Conservation (phyloP, 164 flowering plant species). For the Kalanchoe fedtschenkoi region DNA sequence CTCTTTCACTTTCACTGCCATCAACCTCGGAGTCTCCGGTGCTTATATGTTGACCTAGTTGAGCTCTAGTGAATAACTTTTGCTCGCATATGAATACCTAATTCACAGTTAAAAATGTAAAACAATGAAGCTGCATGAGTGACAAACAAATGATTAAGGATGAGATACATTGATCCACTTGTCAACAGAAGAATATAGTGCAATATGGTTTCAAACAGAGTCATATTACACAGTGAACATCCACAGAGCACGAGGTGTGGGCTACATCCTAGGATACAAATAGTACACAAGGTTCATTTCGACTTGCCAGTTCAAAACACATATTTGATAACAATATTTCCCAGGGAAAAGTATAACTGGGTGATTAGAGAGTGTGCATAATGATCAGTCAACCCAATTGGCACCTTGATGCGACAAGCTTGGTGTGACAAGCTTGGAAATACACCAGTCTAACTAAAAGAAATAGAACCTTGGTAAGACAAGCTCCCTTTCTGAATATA, state of each 20-base stretch:
- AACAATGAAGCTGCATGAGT: neutral
- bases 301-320: too few species aligned
- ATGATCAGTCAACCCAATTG: neutral
- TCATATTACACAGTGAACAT: neutral
- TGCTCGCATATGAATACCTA: conserved; percentile 97
- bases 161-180: neutral
- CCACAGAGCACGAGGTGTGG: neutral
- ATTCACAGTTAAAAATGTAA: neutral
- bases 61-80: conserved; percentile 73
- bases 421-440: too few species aligned
- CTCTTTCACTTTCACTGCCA: conserved; percentile 89
- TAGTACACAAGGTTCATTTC: too few species aligned
- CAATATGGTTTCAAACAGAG: neutral
- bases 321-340: too few species aligned
- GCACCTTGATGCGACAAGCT: too few species aligned
- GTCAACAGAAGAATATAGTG: neutral
- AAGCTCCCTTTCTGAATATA: neutral
- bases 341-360: too few species aligned
- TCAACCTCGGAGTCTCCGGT: conserved; percentile 92
- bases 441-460: neutral
- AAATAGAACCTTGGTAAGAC: neutral
- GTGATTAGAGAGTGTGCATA: too few species aligned
- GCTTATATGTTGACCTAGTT: conserved; percentile 65
- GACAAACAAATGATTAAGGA: neutral
- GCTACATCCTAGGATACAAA: too few species aligned